These are phyloP conservation scores for Beta lomatogona DNA, from an alignment of 179 eudicot genomes.

Conservation along the genomic window DNA sequence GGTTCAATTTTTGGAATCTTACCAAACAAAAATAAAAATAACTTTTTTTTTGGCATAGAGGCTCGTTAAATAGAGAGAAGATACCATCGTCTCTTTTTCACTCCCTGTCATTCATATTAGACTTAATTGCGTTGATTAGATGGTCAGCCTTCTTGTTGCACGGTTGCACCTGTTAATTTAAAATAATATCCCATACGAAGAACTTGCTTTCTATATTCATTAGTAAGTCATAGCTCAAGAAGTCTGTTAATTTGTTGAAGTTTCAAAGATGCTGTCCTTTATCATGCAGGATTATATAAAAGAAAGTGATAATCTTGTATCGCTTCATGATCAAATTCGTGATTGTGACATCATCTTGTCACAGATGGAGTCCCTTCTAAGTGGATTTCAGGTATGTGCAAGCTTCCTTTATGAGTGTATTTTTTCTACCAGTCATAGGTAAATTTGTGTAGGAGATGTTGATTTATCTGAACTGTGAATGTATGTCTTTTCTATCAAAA, in stretches of 20 bases:
- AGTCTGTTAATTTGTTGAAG: conserved; percentile 10
- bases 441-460: not conserved
- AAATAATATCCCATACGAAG: not conserved
- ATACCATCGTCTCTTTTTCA: not conserved
- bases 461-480: conserved; percentile 13
- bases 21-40: not conserved
- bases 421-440: not conserved
- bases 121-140: conserved; percentile 1
- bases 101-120: not conserved
- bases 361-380: conserved; percentile 94
- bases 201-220: not conserved
- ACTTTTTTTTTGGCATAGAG: not conserved
- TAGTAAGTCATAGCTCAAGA: not conserved
- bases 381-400: conserved; percentile 88
- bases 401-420: conserved; percentile 9
- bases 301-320: conserved; percentile 96
- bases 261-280: conserved; percentile 6
- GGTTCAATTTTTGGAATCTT: not conserved
- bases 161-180: conserved; percentile 4
- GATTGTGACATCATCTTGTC: conserved; percentile 90
- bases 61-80: not conserved
- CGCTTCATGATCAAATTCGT: conserved; percentile 97
- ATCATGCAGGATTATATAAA: conserved; percentile 79
- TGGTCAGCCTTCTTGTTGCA: not conserved
- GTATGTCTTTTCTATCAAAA: not conserved